Conservation (phyloP, 106 monocot species). For the Acorus calamus region DNA sequence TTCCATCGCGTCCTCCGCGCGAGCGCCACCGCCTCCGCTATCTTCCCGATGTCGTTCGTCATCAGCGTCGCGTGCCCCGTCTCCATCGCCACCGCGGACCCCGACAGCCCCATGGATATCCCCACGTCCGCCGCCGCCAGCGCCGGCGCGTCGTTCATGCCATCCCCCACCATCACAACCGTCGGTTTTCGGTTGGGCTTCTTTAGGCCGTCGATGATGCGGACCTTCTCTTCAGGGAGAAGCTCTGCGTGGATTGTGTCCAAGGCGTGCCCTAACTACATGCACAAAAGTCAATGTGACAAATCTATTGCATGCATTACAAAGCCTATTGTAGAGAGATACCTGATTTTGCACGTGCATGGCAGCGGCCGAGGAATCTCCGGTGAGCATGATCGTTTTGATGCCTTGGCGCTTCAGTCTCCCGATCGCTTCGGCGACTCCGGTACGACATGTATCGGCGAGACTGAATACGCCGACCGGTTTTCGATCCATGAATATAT, state of each 20-base stretch:
- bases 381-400: constrained; percentile 78
- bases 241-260: constrained; percentile 69
- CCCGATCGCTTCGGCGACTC: constrained; percentile 53
- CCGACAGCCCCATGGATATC: constrained; percentile 95
- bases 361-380: constrained; percentile 68
- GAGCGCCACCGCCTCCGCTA: constrained; percentile 56
- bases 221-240: constrained; percentile 76
- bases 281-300: background rate
- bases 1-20: constrained; percentile 48
- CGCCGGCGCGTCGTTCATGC: constrained; percentile 93
- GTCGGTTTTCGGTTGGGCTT: constrained; percentile 29
- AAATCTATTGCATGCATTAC: too few relatives aligned
- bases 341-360: constrained; percentile 69
- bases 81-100: constrained; percentile 86
- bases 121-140: constrained; percentile 73
- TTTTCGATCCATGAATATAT: constrained; percentile 33
- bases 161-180: constrained; percentile 77
- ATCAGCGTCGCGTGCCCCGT: constrained; percentile 88
- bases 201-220: constrained; percentile 51
- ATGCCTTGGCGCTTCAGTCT: constrained; percentile 53
- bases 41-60: constrained; percentile 82
- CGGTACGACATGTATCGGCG: constrained; percentile 66
- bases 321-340: background rate
- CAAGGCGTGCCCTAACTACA: constrained; percentile 42
- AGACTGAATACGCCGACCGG: constrained; percentile 61